Evolutionary conservation across 1,284 basidiomycete species (phyloP).

Genomic region (Trametes versicolor): DNA sequence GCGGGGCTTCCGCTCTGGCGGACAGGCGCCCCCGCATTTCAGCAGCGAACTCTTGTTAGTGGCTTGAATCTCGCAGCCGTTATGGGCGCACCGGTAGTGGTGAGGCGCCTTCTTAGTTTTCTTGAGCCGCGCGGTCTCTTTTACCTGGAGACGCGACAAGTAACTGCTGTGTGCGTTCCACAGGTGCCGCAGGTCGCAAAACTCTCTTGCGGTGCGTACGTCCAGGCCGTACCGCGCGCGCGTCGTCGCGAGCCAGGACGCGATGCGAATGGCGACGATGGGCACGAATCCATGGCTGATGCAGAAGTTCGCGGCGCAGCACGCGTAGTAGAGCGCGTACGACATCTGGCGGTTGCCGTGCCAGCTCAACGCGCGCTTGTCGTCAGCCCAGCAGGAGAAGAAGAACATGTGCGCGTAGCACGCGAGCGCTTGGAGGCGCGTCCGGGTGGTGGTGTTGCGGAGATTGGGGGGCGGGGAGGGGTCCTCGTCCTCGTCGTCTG

Average conservation of each 20-base stretch:
- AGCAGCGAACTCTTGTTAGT: conserved; percentile 10
- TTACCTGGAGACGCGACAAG: background rate
- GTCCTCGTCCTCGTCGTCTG: background rate
- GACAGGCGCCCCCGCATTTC: conserved; percentile 21
- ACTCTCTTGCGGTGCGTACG: conserved; percentile 1
- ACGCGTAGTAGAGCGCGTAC: conserved; percentile 5
- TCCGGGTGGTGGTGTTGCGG: conserved; percentile 5
- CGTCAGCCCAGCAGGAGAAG: conserved; percentile 1
- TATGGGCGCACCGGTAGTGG: conserved; percentile 21
- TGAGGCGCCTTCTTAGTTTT: conserved; percentile 15
- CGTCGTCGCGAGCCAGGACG: conserved; percentile 11
- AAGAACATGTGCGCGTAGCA: conserved; percentile 11
- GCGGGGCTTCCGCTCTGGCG: conserved; percentile 17
- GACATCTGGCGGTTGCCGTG: background rate
- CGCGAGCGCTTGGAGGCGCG: conserved; percentile 17
- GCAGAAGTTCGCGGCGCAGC: conserved; percentile 5
- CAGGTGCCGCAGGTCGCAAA: background rate
- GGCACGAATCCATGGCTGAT: conserved; percentile 9
- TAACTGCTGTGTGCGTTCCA: conserved; percentile 4
- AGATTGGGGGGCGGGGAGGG: background rate
- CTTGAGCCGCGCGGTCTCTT: conserved; percentile 1
- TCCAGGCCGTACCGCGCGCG: conserved; percentile 12
- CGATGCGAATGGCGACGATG: conserved; percentile 9
- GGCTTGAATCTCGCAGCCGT: conserved; percentile 21
- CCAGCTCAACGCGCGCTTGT: background rate